Evolutionary conservation across 106 monocot species (phyloP).

Genomic region (Alisma plantagoaquatica): DNA sequence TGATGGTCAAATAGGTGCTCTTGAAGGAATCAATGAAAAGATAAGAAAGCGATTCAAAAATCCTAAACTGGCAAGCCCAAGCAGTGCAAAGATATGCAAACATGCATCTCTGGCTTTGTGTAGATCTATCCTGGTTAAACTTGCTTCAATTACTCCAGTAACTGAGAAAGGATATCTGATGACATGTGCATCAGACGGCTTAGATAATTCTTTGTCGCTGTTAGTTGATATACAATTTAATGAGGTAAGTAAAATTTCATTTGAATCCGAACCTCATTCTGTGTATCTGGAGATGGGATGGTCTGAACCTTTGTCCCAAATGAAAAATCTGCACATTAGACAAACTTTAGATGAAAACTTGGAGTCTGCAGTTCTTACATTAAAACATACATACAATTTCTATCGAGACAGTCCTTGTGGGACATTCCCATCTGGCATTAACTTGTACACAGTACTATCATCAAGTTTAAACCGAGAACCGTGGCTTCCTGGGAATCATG

Average conservation of each 20-base stretch:
- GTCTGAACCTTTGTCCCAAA: conserved; percentile 46
- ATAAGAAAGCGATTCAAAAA: conserved; percentile 90
- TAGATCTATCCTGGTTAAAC: conserved; percentile 56
- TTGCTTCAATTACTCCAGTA: conserved; percentile 64
- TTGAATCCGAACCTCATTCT: conserved; percentile 43
- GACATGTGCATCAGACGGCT: not conserved
- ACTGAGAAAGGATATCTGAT: conserved; percentile 24
- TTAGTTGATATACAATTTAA: conserved; percentile 78
- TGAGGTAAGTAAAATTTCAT: conserved; percentile 47
- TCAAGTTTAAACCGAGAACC: conserved; percentile 27
- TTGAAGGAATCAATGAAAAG: conserved; percentile 91
- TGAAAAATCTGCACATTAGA: conserved; percentile 50
- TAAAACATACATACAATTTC: conserved; percentile 77
- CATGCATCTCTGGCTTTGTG: conserved; percentile 96
- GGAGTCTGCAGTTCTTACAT: conserved; percentile 57
- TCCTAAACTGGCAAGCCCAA: conserved; percentile 62
- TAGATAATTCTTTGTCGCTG: conserved; percentile 35
- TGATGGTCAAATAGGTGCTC: conserved; percentile 44
- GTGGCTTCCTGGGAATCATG: conserved; percentile 22
- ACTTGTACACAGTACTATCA: conserved; percentile 44
- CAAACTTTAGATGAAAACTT: conserved; percentile 64
- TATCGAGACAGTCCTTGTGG: conserved; percentile 81
- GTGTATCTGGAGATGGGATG: conserved; percentile 67
- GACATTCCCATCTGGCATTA: conserved; percentile 77
- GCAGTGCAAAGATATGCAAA: conserved; percentile 60